Evolutionary conservation across 768 basidiomycete species (phyloP), one percentile per base, ranked within the genome.

Genomic region (Suillus discolor): DNA sequence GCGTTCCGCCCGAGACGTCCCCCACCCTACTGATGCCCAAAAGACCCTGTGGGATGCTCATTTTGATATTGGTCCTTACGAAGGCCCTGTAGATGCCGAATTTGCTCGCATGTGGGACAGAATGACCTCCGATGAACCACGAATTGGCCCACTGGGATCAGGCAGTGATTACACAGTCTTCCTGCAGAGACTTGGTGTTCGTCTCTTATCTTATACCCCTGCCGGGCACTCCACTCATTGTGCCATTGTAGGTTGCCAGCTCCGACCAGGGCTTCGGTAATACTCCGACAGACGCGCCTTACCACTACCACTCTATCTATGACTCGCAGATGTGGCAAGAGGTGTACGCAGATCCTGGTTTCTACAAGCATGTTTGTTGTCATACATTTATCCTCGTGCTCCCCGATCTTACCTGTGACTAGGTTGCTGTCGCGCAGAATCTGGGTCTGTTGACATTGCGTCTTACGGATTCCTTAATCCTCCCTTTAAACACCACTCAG

Each of bases 141-240:
- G 25, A 34, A 76, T 95, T 42, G 45, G 49, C 0, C 84, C 92
- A 18, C 79, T 95, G n/a, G 94, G 94, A 47, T 92, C 89, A 61
- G 94, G 94, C 31, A 94, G 92, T 65, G 97, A 98, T 76, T 98
- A 84, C 70, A 97, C 96, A 0, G 90, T 94, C 12, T 97, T 98
- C 80, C 78, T 99, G 71, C 94, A 98, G 75, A 82, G 89, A 49
- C 81, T 88, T 61, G 91, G 91, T 2, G 85, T 91, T 62, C 77
- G 86, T 11, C 63, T 71, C 31, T 11, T 16, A 53, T 9, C 47
- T 39, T 38, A 44, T 28, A n/a, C 12, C 39, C 41, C 18, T 65
- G 39, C 20, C 20, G 31, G 41, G 25, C 16, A 12, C 25, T 38
- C 61, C 8, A 66, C 5, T 39, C 39, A 53, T 65, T 68, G 12